Conservation (phyloP, 176 grass and related monocot genomes). For the Cymbopogon citratus region DNA sequence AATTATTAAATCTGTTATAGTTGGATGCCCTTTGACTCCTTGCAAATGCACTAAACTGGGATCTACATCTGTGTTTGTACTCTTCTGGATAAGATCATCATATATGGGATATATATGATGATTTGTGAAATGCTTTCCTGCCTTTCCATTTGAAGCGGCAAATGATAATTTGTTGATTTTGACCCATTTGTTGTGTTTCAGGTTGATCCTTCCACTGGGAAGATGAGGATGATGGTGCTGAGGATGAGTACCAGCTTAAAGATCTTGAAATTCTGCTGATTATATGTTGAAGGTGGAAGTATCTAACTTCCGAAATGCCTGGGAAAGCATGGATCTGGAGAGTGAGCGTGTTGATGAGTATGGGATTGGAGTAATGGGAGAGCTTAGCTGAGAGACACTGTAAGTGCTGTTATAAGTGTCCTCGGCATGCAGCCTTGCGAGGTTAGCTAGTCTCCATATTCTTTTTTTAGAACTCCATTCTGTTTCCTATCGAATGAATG, state of each 20-base stretch:
- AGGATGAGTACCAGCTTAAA: slow-evolving; percentile 97
- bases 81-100: not conserved
- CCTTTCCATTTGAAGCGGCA: not conserved
- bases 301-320: slow-evolving; percentile 94
- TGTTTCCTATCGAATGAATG: not conserved
- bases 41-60: not conserved
- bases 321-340: slow-evolving; percentile 89
- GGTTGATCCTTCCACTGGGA: slow-evolving; percentile 89
- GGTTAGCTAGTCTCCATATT: slow-evolving; percentile 47
- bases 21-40: not conserved
- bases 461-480: no score
- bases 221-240: slow-evolving; percentile 90
- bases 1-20: not conserved
- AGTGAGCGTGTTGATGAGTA: slow-evolving; percentile 85
- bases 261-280: slow-evolving; percentile 92
- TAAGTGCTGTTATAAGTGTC: slow-evolving; percentile 78
- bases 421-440: slow-evolving; percentile 97
- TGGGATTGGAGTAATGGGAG: slow-evolving; percentile 83
- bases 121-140: not conserved
- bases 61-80: not conserved
- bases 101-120: no score
- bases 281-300: slow-evolving; percentile 93
- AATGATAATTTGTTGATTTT: not conserved
- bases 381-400: slow-evolving; percentile 80
- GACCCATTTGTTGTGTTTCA: slow-evolving; percentile 32